A percentile compares a stretch with the other conserved stretches of the same genome.
These are phyloP conservation scores for Diaporthe destruens DNA, from an alignment of 2,329 filamentous ascomycete genomes.

Conservation along the genomic window DNA sequence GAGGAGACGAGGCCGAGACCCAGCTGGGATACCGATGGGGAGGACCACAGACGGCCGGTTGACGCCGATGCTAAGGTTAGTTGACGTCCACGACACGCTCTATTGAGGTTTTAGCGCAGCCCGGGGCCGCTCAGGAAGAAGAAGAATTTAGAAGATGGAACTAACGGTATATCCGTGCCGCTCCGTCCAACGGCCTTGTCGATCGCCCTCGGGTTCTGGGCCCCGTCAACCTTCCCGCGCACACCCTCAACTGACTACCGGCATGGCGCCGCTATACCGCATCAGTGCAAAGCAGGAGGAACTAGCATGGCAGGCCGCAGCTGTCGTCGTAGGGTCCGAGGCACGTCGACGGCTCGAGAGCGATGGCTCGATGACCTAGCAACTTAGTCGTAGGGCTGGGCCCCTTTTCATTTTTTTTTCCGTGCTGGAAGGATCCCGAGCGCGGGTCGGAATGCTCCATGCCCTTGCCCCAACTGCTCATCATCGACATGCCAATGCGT, in stretches of 20 bases:
- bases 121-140: not conserved
- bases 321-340: not conserved
- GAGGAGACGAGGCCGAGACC: not conserved
- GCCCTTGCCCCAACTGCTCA: not conserved
- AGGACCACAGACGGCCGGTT: not conserved
- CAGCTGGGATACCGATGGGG: not conserved
- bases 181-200: not conserved
- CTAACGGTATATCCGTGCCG: not conserved
- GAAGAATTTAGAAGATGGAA: too few species aligned
- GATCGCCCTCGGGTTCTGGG: not conserved
- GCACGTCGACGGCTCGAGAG: not conserved
- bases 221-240: not conserved
- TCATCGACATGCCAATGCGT: not conserved
- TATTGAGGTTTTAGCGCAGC: constrained; percentile 2
- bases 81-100: not conserved
- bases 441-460: not conserved
- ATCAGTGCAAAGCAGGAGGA: not conserved
- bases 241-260: not conserved
- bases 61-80: not conserved
- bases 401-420: not conserved
- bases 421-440: not conserved
- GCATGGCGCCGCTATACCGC: not conserved
- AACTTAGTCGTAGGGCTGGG: not conserved
- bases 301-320: not conserved
- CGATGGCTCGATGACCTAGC: not conserved